phyloP scores from a whole-genome alignment of 139 green algal genomes.

The Asterochloris erici region DNA sequence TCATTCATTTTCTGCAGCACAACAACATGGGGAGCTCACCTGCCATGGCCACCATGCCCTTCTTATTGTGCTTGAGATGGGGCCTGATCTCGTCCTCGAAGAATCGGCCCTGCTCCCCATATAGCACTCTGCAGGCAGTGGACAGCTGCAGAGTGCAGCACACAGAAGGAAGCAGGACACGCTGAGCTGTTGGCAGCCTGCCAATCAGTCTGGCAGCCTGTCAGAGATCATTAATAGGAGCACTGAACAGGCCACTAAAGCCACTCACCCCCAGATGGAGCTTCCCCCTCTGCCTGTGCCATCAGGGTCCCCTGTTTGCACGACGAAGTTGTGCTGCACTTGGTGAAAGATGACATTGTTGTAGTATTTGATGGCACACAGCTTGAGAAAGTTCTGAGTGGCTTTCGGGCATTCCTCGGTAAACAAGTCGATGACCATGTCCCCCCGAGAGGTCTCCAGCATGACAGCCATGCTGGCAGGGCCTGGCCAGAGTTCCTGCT shows the following conservation, averaged over 20 bases:
- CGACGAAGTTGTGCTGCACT: conserved; percentile 84
- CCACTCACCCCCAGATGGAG: conserved; percentile 68
- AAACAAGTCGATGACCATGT: conserved; percentile 92
- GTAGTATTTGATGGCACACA: conserved; percentile 94
- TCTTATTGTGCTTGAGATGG: conserved; percentile 75
- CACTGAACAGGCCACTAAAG: neutral
- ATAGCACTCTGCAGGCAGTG: conserved; percentile 58
- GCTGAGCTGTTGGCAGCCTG: too few relatives aligned
- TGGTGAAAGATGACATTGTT: conserved; percentile 92
- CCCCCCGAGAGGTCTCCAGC: conserved; percentile 91
- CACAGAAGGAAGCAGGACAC: too few relatives aligned
- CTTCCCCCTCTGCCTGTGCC: conserved; percentile 85
- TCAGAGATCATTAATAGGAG: neutral
- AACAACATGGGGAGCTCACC: conserved; percentile 27
- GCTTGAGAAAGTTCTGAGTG: conserved; percentile 92
- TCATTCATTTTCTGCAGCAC: neutral
- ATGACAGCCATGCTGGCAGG: conserved; percentile 81
- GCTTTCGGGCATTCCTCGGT: conserved; percentile 78
- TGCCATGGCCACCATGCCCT: conserved; percentile 90
- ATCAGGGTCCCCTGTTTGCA: conserved; percentile 85
- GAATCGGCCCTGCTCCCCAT: conserved; percentile 82
- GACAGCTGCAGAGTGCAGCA: neutral
- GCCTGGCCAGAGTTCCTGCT: too few relatives aligned
- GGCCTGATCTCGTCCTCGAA: conserved; percentile 94
- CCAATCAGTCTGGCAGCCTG: too few relatives aligned